phyloP scores from a whole-genome alignment of 2,329 filamentous ascomycete species.

The Rosellinia necatrix region DNA sequence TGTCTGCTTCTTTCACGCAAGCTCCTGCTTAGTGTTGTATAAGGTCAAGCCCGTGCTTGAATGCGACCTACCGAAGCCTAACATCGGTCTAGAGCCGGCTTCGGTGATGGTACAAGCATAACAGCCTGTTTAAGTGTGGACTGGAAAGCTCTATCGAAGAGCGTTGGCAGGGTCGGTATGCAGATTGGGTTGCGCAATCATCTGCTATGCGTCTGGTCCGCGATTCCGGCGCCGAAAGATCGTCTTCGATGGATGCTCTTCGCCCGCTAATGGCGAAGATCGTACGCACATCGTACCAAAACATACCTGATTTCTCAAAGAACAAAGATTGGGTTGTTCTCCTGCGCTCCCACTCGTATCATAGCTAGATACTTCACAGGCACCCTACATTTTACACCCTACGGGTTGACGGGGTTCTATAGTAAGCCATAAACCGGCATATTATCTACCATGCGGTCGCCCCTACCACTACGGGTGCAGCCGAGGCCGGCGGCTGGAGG shows the following conservation, averaged over 20 bases:
- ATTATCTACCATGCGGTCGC: conserved; percentile 2
- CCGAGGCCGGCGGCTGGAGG: conserved; percentile 5
- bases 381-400: conserved; percentile 6
- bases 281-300: conserved; percentile 12
- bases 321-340: too few species aligned
- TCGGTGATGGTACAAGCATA: conserved; percentile 8
- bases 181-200: conserved; percentile 19
- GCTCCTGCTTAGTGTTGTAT: background rate
- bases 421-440: conserved; percentile 7
- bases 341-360: conserved; percentile 12
- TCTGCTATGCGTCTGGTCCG: conserved; percentile 21
- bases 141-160: conserved; percentile 1
- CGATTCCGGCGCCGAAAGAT: conserved; percentile 15
- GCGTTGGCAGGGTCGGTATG: conserved; percentile 10
- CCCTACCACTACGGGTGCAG: conserved; percentile 7
- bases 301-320: conserved; percentile 3
- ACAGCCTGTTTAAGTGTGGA: background rate
- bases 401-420: conserved; percentile 1
- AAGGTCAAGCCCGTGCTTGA: conserved; percentile 8
- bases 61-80: conserved; percentile 4
- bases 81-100: conserved; percentile 5
- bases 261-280: background rate
- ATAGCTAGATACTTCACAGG: conserved; percentile 9
- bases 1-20: background rate
- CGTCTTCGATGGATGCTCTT: conserved; percentile 7